A percentile compares a stretch with the other conserved stretches of the same genome.
phyloP scores from a whole-genome alignment of 208 protist species.

The Wallacemonas rigidus region DNA sequence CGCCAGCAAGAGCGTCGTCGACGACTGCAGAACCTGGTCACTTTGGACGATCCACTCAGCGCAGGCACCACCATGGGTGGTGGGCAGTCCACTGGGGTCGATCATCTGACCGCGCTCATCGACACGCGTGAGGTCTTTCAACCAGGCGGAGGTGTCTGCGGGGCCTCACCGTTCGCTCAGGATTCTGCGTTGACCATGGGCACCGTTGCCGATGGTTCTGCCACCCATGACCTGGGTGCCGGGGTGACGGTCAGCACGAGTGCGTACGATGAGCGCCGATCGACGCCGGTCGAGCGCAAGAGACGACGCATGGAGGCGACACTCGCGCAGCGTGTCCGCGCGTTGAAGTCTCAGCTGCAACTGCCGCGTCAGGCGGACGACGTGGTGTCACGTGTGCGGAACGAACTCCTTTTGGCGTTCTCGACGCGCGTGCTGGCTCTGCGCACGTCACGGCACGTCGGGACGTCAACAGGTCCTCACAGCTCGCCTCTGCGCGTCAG shows the following conservation, averaged over 20 bases:
- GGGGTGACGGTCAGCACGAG: neutral
- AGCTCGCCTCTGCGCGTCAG: too few relatives aligned
- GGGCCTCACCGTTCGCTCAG: neutral
- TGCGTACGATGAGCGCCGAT: neutral
- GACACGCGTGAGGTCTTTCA: constrained; percentile 9
- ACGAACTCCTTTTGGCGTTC: constrained; percentile 77
- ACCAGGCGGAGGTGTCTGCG: neutral
- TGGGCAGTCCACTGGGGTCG: neutral
- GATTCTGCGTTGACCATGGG: neutral
- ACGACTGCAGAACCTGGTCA: neutral
- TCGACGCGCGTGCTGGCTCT: constrained; percentile 76
- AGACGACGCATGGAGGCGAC: constrained; percentile 7
- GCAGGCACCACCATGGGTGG: neutral
- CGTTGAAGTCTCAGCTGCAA: constrained; percentile 41
- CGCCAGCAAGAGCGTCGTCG: constrained; percentile 4
- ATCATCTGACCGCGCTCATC: neutral
- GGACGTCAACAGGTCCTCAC: too few relatives aligned
- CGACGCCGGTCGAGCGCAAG: constrained; percentile 9
- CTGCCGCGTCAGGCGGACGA: constrained; percentile 39
- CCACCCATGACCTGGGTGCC: too few relatives aligned
- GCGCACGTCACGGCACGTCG: constrained; percentile 28
- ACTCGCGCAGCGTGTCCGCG: constrained; percentile 33
- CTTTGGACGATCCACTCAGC: neutral
- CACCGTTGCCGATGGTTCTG: neutral
- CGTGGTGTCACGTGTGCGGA: constrained; percentile 70